phyloP scores from a whole-genome alignment of 768 basidiomycete species.

The Favolaschia claudopus region DNA sequence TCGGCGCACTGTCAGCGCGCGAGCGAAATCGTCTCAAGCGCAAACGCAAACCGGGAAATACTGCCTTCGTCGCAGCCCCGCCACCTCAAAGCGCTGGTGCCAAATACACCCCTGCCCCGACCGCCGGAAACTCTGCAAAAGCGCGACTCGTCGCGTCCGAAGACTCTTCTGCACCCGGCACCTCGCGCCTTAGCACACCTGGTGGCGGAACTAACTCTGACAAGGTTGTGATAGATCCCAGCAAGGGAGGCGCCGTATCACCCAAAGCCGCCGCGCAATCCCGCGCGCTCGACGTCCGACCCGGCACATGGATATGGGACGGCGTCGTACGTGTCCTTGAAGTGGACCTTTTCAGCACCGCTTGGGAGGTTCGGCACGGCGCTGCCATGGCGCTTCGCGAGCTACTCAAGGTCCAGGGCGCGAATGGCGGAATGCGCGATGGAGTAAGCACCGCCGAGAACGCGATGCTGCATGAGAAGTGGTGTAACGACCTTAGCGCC shows the following conservation, averaged over 20 bases:
- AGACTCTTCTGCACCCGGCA: conserved; percentile 50
- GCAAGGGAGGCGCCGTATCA: conserved; percentile 85
- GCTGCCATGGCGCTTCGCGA: conserved; percentile 92
- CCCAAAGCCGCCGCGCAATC: conserved; percentile 81
- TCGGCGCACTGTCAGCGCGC: conserved; percentile 79
- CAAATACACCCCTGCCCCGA: conserved; percentile 66
- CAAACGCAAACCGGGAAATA: conserved; percentile 88
- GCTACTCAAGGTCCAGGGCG: conserved; percentile 83
- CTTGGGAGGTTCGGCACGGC: conserved; percentile 96
- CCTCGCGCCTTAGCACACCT: conserved; percentile 68
- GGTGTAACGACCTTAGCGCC: conserved; percentile 90
- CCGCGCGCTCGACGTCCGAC: conserved; percentile 76
- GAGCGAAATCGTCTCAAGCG: conserved; percentile 95
- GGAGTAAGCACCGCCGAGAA: conserved; percentile 64
- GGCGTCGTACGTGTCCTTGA: conserved; percentile 81
- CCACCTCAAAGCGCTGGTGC: conserved; percentile 66
- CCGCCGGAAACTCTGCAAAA: conserved; percentile 64
- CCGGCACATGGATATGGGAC: conserved; percentile 88
- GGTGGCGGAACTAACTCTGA: conserved; percentile 63
- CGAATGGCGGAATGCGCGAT: conserved; percentile 82
- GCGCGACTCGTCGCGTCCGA: conserved; percentile 58
- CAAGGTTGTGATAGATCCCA: conserved; percentile 79
- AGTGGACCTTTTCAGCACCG: conserved; percentile 82
- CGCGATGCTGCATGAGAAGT: conserved; percentile 73
- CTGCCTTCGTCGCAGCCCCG: conserved; percentile 81